Evolutionary conservation across 2,329 filamentous ascomycete species (phyloP).

Genomic region (Leptographium galeiforme): DNA sequence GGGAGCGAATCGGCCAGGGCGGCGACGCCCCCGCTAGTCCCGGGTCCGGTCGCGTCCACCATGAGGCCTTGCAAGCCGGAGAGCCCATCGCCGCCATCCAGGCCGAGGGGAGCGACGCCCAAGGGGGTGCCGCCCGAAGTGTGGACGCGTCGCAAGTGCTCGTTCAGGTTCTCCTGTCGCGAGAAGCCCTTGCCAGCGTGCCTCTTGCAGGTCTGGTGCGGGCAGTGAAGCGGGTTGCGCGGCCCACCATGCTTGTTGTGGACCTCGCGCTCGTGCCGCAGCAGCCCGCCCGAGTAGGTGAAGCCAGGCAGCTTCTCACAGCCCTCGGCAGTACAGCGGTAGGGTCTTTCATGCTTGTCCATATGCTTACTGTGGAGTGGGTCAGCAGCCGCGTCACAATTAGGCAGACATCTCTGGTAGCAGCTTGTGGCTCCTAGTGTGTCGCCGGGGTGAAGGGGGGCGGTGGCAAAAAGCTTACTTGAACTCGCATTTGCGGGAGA

Average conservation of each 20-base stretch:
- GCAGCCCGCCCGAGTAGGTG: slow-evolving; percentile 81
- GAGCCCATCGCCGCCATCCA: background rate
- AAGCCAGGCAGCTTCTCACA: slow-evolving; percentile 90
- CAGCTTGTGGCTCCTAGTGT: too few species aligned
- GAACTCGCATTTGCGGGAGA: slow-evolving; percentile 83
- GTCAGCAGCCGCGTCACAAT: background rate
- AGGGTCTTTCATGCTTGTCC: slow-evolving; percentile 94
- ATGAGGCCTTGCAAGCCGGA: too few species aligned
- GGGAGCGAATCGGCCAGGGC: slow-evolving; percentile 3
- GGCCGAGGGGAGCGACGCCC: background rate
- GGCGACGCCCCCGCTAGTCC: background rate
- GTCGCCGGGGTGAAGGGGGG: background rate
- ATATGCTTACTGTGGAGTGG: slow-evolving; percentile 68
- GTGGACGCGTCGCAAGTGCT: slow-evolving; percentile 86
- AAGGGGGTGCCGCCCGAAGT: slow-evolving; percentile 21
- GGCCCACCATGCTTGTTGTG: slow-evolving; percentile 82
- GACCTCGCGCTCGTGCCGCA: slow-evolving; percentile 86
- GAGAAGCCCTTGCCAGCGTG: slow-evolving; percentile 83
- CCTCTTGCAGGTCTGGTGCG: slow-evolving; percentile 76
- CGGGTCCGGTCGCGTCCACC: too few species aligned
- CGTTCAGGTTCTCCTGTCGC: slow-evolving; percentile 83
- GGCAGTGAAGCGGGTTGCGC: slow-evolving; percentile 77
- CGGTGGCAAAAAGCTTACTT: slow-evolving; percentile 50
- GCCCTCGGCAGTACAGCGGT: slow-evolving; percentile 67
- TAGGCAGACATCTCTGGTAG: background rate